Base-by-base conservation (phyloP, 2,329 filamentous ascomycete species). In the Leptodontidium sp. region DNA sequence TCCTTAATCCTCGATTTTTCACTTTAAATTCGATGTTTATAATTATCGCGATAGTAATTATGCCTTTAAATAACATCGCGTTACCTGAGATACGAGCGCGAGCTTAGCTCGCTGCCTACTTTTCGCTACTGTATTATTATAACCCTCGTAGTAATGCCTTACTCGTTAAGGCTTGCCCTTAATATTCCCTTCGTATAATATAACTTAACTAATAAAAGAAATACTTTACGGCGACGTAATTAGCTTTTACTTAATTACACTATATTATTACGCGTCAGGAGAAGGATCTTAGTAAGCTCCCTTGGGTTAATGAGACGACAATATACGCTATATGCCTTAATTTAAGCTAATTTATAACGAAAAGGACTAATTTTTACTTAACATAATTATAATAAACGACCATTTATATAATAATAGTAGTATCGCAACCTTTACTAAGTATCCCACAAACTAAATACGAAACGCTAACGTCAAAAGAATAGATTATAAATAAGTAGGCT, bases 11-110 rank as follows among this genome's bases (percentile, higher is more conserved):
- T 71, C 67, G 67, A 73, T 72, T 52, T 70, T 21, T 65, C 47
- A 62, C 68, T 72, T 45, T 72, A n/a, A 53, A 67, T 65, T 72
- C 61, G 65, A 73, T 73, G 8, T 61, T 71, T 53, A 63, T 67
- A 38, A 67, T 40, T 68, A n/a, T 66, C 49, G 53, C 59, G 45
- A 69, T 45, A 45, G 59, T 62, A 65, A 73, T 71, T 38, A 67
- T 69, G 65, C 47, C 66, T 72, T 55, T 71, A 50, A 38, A 67
- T 29, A 2, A 61, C 26, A 58, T 68, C 38, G 49, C 17, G 71
- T 72, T 71, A 21, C 21, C 59, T 59, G 52, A 73, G 62, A 59
- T 73, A 73, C 50, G 43, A 71, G 61, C 59, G 67, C 69, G 32
- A 69, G 50, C 66, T 65, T 29, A 68, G 61, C 62, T 59, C 11